Conservation (phyloP, 805 yeast genomes). For the Candida arabinofermentans region DNA sequence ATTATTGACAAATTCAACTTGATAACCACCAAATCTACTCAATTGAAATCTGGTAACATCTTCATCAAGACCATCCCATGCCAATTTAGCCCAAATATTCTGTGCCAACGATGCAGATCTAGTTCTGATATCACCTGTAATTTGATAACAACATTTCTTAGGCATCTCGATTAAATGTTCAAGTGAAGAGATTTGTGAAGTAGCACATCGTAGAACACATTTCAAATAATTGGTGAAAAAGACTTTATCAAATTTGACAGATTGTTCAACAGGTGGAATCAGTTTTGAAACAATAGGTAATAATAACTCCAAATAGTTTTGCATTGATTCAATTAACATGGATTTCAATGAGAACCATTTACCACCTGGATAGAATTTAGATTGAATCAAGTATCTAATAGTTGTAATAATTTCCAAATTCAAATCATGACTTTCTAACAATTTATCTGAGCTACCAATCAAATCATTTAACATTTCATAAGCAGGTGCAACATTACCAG, state of each 20-base stretch:
- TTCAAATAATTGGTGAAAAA: constrained; percentile 69
- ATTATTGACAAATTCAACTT: constrained; percentile 53
- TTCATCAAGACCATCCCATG: constrained; percentile 54
- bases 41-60: constrained; percentile 57
- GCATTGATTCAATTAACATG: constrained; percentile 50
- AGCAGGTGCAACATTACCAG: constrained; percentile 4
- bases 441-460: constrained; percentile 8
- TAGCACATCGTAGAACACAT: constrained; percentile 52
- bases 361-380: constrained; percentile 58
- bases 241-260: constrained; percentile 52
- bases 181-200: constrained; percentile 63
- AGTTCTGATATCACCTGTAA: constrained; percentile 60
- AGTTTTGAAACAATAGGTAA: constrained; percentile 45
- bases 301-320: constrained; percentile 50
- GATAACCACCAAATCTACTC: constrained; percentile 63
- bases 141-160: constrained; percentile 59
- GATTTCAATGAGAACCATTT: constrained; percentile 74
- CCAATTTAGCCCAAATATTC: constrained; percentile 71
- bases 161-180: constrained; percentile 73
- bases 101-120: constrained; percentile 52
- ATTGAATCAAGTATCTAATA: constrained; percentile 46
- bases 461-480: constrained; percentile 9
- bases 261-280: constrained; percentile 48
- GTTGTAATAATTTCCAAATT: constrained; percentile 22
- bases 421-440: constrained; percentile 5